Base-by-base conservation (phyloP, 2,329 filamentous ascomycete species). In the Pyricularia pennisetigena region DNA sequence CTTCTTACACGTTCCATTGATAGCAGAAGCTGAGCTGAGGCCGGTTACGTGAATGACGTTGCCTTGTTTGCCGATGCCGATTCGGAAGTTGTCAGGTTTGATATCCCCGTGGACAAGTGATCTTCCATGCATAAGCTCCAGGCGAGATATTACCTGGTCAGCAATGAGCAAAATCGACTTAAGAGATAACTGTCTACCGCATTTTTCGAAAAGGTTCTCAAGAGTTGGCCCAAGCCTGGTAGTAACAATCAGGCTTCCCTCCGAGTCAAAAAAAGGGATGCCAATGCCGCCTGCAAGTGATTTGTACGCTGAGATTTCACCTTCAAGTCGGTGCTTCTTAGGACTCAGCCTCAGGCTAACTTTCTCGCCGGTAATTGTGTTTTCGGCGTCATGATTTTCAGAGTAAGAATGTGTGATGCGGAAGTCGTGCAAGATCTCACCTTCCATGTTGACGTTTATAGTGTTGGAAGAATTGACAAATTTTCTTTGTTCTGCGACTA, bases 41-140 rank as follows among this genome's bases (percentile, higher is more conserved):
- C 98, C 95, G 74, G 98, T 98, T 66, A 98, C 94, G 75, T 98
- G 98, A 85, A 99, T 94, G 84, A 98, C 94, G 83, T 98, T 98
- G 72, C 95, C 95, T 77, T 94, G 92, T 87, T 98, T 98, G 78
- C 95, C 95, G 75, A 98, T 98, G 71, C 94, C 94, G 94, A 98
- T 97, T 65, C 97, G 85, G 83, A 98, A 99, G 87, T 99, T 98
- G 85, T 99, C 95, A 41, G 95, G 95, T 86, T 99, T 99, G 85
- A 99, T 98, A 80, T 98, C 95, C 81, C 95, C 94, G 83, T 99
- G 95, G 79, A 98, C 98, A 81, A 99, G 98, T 9, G 93, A 97
- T 83, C 98, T 98, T 84, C 94, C 95, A 80, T 99, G 95, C 75
- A 99, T 99, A 83, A 98, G 98, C 82, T 99, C 94, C 80, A 99